Percentiles rank a stretch among this genome's conserved stretches.
Evolutionary conservation across 257 asterid genomes (phyloP).

Genomic region (Petunia axillaris): DNA sequence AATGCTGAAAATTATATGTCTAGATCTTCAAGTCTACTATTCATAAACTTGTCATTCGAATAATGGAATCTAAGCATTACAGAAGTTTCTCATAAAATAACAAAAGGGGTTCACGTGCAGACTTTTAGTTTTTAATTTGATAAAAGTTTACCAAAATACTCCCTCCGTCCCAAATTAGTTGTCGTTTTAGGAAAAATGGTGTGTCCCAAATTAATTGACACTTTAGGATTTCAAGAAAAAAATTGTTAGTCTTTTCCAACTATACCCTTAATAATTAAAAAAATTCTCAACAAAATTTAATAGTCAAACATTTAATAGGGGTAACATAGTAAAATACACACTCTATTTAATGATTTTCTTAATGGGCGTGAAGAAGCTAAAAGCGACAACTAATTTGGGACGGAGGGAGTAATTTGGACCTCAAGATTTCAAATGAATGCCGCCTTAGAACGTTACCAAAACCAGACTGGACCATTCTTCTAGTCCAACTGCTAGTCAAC

Average conservation of each 20-base stretch:
- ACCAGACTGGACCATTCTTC: not conserved
- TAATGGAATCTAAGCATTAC: not conserved
- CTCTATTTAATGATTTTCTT: too few relatives aligned
- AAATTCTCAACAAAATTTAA: too few relatives aligned
- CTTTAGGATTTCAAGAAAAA: too few relatives aligned
- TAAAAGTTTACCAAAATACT: too few relatives aligned
- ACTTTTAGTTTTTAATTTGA: not conserved
- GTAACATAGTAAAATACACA: too few relatives aligned
- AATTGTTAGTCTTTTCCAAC: too few relatives aligned
- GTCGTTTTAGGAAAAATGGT: not conserved
- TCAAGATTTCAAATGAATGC: not conserved
- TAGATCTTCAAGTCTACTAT: not conserved
- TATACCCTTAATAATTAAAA: too few relatives aligned
- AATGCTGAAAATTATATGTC: not conserved
- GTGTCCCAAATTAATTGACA: too few relatives aligned
- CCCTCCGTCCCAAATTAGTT: not conserved
- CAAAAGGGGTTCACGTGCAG: not conserved
- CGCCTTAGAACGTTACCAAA: constrained; percentile 4
- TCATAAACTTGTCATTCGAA: not conserved
- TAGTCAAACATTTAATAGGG: too few relatives aligned
- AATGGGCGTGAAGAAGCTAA: too few relatives aligned
- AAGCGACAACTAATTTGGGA: not conserved
- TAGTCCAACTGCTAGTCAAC: not conserved
- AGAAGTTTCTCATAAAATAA: constrained; percentile 14
- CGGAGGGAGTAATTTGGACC: not conserved